Base-by-base conservation (phyloP, 108 stramenopile species). In the Pseudonitzschia pungens region DNA sequence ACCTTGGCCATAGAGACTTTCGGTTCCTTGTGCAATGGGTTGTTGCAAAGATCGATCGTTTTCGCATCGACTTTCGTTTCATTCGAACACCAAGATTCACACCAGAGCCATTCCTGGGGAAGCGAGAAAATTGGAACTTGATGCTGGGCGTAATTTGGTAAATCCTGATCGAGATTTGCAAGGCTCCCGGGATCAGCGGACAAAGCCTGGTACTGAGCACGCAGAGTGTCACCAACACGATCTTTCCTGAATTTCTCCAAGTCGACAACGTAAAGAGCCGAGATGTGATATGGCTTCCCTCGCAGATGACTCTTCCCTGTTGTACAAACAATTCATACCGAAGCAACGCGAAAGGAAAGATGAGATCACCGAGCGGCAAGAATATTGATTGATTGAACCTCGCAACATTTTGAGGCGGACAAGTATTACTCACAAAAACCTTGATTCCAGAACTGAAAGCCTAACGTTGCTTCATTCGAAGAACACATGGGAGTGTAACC, bases 21-120 rank as follows among this genome's bases (percentile, higher is more conserved):
- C 26, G 97, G 92, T 79, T 99, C 99, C 78, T 99, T 99, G 83
- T 97, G 96, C 65, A 91, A 70, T 14, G 99, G 99, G 76, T 98
- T 99, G 82, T 99, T 99, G 87, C 99, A 99, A 24, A 99, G 87
- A 82, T 99, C 99, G 71, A 99, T 99, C 14, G 99, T 99, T 86
- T 98, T 99, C 54, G 98, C 96, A 29, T 79, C 71, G 0, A 84
- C 86, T 79, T 99, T 99, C 50, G 95, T 96, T 64, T 94, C 95
- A 57, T 98, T 96, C 7, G 91, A 92, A 80, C 99, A 99, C 99
- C 99, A 99, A n/a, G 89, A 83, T 75, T 99, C 99, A 76, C 99
- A 99, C 99, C 99, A 99, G 26, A 99, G 83, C 99, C 99, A 99
- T 74, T 98, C 97, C 69, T 98, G 97, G 14, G 98, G 98, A 32